These are phyloP conservation scores for Parathielavia hyrcaniae DNA, from an alignment of 495 filamentous ascomycete genomes.

Conservation along the genomic window DNA sequence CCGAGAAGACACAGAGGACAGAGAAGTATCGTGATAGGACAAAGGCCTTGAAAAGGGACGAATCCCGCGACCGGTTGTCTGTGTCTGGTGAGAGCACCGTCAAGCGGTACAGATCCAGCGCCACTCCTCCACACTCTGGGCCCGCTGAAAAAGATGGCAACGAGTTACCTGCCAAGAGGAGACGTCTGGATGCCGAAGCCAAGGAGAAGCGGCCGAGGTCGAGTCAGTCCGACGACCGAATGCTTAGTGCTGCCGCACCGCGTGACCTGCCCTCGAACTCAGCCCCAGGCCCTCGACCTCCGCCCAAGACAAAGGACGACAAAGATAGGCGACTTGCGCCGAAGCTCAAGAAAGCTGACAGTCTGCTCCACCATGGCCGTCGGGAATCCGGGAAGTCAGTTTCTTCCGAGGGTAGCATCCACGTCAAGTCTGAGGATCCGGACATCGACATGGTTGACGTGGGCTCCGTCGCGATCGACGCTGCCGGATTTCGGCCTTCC, in stretches of 20 bases:
- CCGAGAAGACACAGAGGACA: slow-evolving; percentile 33
- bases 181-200: slow-evolving; percentile 43
- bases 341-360: slow-evolving; percentile 33
- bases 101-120: slow-evolving; percentile 62
- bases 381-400: slow-evolving; percentile 36
- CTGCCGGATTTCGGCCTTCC: slow-evolving; percentile 38
- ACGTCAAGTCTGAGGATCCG: slow-evolving; percentile 43
- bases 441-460: slow-evolving; percentile 47
- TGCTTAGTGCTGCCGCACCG: slow-evolving; percentile 33
- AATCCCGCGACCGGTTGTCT: slow-evolving; percentile 49
- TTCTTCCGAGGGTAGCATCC: slow-evolving; percentile 41
- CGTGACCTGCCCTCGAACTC: slow-evolving; percentile 31
- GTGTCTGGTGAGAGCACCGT: slow-evolving; percentile 44
- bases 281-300: slow-evolving; percentile 15
- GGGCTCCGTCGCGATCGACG: slow-evolving; percentile 20
- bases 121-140: slow-evolving; percentile 57
- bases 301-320: slow-evolving; percentile 34
- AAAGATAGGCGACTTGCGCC: slow-evolving; percentile 35
- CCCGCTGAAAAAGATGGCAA: slow-evolving; percentile 48
- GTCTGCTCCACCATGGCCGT: slow-evolving; percentile 30
- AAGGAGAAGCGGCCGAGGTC: slow-evolving; percentile 40
- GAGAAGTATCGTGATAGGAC: slow-evolving; percentile 47
- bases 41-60: slow-evolving; percentile 49
- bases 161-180: slow-evolving; percentile 48
- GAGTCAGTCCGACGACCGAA: slow-evolving; percentile 38